Base-by-base conservation (phyloP, 1,284 basidiomycete genomes). In the Cystobasidium slooffiae region DNA sequence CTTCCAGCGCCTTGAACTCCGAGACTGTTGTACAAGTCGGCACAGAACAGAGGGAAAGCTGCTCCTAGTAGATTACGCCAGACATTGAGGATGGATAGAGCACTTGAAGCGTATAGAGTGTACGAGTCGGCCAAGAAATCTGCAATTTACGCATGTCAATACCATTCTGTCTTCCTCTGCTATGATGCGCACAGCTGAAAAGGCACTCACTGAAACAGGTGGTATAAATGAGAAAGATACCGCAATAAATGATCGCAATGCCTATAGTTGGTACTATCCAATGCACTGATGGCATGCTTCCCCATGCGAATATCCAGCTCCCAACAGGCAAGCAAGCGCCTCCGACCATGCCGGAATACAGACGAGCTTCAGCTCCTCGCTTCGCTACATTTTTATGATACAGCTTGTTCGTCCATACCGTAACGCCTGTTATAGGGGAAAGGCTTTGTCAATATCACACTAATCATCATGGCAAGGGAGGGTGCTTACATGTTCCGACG, bases 301-400 rank as follows among this genome's bases (percentile, higher is more conserved):
- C 78, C 64, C 74, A 79, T 24, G 68, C 72, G 56, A 76, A 80
- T n/a, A 74, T 75, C 66, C 73, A 76, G 16, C 75, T 73, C 3
- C 78, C 78, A 3, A 76, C n/a, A 3, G 78, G 78, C 24, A 80
- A 78, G 20, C 88, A 78, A 18, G 91, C 75, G 0, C 86, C 89
- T 0, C 88, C 90, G 9, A 85, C 81, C 81, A 90, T 89, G 2
- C 90, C 88, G 20, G 84, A 82, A 76, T 90, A 91, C 24, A 93
- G 82, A 10, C 91, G 86, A 0, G 91, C 91, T 82, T 93, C 91
- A 0, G 90, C 88, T 0, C 90, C 90, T 55, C 85, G 82, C 16
- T 79, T 84, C 0, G 82, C 81, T 20, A 87, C 85, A 75, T 88
- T 82, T 10, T 37, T n/a, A 20, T 55, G 70, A 62, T 79, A 79